phyloP scores from a whole-genome alignment of 208 protist species.

The Wallacemonas sp. region DNA sequence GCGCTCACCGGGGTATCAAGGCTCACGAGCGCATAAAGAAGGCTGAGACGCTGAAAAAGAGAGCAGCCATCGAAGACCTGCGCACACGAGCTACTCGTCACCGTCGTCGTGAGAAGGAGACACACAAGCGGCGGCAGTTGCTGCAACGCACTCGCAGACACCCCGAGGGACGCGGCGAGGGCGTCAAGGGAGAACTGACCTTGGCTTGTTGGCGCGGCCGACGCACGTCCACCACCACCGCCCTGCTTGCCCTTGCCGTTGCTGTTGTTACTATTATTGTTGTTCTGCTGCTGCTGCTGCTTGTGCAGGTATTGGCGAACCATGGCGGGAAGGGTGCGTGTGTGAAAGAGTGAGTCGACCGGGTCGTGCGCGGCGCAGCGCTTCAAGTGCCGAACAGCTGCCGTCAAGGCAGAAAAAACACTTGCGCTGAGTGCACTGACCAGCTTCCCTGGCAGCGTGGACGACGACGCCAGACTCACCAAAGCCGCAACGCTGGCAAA shows the following conservation, averaged over 20 bases:
- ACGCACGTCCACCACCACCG: too few species aligned
- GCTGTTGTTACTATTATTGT: not conserved
- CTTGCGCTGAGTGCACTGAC: not conserved
- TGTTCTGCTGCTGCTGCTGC: slow-evolving; percentile 23
- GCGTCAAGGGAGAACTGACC: not conserved
- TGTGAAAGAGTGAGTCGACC: slow-evolving; percentile 18
- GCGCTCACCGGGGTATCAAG: not conserved
- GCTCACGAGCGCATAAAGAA: slow-evolving; percentile 44
- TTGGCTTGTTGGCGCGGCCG: too few species aligned
- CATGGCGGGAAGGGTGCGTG: slow-evolving; percentile 44
- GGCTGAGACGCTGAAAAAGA: slow-evolving; percentile 61
- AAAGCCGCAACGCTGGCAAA: not conserved
- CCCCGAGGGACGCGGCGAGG: not conserved
- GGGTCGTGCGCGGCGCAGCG: slow-evolving; percentile 44
- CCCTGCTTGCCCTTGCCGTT: too few species aligned
- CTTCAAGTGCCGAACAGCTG: slow-evolving; percentile 17
- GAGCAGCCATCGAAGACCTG: slow-evolving; percentile 20
- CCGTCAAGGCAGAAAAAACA: slow-evolving; percentile 14
- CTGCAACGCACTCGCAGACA: not conserved
- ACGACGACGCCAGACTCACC: not conserved
- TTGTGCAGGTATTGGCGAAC: slow-evolving; percentile 48
- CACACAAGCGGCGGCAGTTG: not conserved
- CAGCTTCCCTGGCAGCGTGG: not conserved
- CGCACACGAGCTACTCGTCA: not conserved
- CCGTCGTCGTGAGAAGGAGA: not conserved